Evolutionary conservation across 192 early-diverging fungal genomes (phyloP), one percentile per base, ranked within the genome.

Genomic region (Pilaira anomala): DNA sequence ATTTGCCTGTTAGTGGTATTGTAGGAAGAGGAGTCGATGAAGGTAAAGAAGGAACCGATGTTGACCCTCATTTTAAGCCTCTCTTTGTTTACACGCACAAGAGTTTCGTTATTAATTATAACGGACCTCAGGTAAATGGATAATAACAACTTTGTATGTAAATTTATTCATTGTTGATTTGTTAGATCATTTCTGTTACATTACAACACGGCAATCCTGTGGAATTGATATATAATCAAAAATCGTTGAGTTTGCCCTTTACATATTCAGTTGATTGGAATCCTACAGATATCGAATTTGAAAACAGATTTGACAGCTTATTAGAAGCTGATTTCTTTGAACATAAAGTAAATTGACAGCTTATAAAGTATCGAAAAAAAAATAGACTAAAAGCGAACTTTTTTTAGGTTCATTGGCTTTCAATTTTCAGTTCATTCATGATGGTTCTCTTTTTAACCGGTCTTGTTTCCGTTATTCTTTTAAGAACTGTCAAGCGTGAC

Each of bases 401-500:
- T 36, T 29, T 12, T 41, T 72, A 91, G 85, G 81, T 92, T 25
- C 91, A 92, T 65, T 92, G 91, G 91, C 83, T 92, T 46, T 89
- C 88, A 0, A 89, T 93, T 54, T 75, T 87, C 50, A 92, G 91
- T 70, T 91, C 91, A 0, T 82, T 93, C 62, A 81, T 93, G 78
- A 89, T 93, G 81, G 88, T 93, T 7, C 28, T 93, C 1, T 83
- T 93, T 68, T 68, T 93, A 26, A 75, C 80, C 21, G 91, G 89
- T 24, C 76, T 92, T 62, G 91, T 93, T n/a, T 80, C 80, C 3
- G 74, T 87, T 14, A 88, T 93, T 62, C 75, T 93, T 54, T 59
- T 90, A 18, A 80, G 91, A 26, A 87, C 89, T 16, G 70, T 93
- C 28, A 78, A 83, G 46, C 75, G 84, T 8, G 92, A 93, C 51